Evolutionary conservation across 495 filamentous ascomycete species (phyloP), one percentile per base, ranked within the genome.

Genomic region (Chaetomium tenue): DNA sequence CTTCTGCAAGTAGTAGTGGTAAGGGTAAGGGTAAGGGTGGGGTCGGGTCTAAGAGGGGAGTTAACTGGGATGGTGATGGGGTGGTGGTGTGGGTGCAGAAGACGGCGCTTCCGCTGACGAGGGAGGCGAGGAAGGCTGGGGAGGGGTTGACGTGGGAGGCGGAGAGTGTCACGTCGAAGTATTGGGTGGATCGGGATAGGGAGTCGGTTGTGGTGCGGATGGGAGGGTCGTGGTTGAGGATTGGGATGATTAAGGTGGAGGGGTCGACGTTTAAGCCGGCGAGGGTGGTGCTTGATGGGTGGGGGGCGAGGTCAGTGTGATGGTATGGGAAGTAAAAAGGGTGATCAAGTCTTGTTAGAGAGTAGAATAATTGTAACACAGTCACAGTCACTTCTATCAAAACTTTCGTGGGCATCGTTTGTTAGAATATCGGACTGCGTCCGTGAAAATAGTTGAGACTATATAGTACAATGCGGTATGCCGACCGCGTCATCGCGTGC

Each of bases 241-340:
- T 79, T 20, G 60, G 66, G 15, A 57, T 12, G 2, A 61, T 79
- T 33, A 76, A 76, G 64, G 71, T 75, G 2, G 77, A 80, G 57
- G 75, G 78, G 0, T 46, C 50, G 50, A 55, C 50, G 0, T 60
- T 51, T 25, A 65, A 65, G 47, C 63, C 63, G 4, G 63, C 63
- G 9, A 20, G 22, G 9, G 22, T 2, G 6, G 63, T 65, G 4
- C 39, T 65, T 2, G 48, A 16, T 1, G 23, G 48, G 22, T 8
- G 11, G 15, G 23, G 48, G 22, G 15, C 23, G 8, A 52, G 15
- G 23, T 26, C 3, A 26, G 25, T 12, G 40, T 44, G 18, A 16
- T 40, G 13, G 9, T 44, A 18, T 37, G 9, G 33, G 5, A 37
- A 37, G 33, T 37, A 37, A 37, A 37, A 1, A 37, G 9, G 6